A percentile compares a stretch with the other conserved stretches of the same genome.
These are phyloP conservation scores for Phalaenopsis equestris DNA, from an alignment of 106 monocot species.

Conservation along the genomic window DNA sequence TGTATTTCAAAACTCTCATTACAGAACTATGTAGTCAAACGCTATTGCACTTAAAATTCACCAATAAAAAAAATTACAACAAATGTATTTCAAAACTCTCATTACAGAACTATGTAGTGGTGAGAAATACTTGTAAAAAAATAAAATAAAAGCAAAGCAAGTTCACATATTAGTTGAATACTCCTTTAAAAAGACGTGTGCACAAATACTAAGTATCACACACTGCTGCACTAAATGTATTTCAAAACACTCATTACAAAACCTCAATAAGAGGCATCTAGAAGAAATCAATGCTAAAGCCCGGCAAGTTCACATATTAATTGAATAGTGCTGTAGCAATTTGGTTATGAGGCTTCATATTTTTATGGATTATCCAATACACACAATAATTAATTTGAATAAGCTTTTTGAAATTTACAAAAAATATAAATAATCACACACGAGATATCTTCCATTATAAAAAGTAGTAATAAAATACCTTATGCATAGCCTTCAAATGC, in stretches of 20 bases:
- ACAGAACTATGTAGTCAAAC: no score
- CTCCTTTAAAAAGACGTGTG: no score
- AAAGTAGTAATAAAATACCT: background rate
- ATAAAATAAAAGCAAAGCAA: background rate
- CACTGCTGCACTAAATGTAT: no score
- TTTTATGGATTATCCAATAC: background rate
- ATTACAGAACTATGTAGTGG: background rate
- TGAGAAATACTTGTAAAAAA: background rate
- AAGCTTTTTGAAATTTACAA: background rate
- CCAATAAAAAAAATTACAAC: background rate
- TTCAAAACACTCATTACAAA: no score
- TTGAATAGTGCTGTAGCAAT: background rate
- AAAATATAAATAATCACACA: background rate
- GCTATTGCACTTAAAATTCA: background rate
- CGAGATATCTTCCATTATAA: background rate
- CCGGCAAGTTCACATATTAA: background rate
- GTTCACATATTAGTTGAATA: background rate
- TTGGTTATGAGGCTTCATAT: background rate
- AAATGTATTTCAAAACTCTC: background rate
- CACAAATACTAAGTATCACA: no score
- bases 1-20: no score
- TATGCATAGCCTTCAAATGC: background rate
- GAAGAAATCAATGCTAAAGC: background rate
- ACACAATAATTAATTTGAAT: background rate
- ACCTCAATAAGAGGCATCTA: no score